Evolutionary conservation across 768 basidiomycete genomes (phyloP), one percentile per base, ranked within the genome.

Genomic region (Phaffia australis): DNA sequence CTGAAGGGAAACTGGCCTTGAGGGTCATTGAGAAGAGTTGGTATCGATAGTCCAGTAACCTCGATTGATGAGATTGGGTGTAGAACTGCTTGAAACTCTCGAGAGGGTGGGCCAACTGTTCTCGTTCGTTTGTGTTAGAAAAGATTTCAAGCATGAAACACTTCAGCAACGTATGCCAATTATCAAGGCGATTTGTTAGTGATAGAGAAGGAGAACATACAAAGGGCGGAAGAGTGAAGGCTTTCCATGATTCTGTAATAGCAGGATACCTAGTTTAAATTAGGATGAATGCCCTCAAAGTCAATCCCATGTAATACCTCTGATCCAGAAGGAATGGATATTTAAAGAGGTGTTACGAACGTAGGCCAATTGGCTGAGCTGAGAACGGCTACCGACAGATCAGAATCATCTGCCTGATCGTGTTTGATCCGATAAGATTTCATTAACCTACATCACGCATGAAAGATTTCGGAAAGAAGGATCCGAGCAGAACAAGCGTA

Each of bases 31-130:
- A 90, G 8, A 88, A 92, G 1, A 98, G 82, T 0, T 85, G 82
- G 73, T 90, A 89, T 73, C 89, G 83, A 89, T 89, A 97, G 56
- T 84, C 82, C 8, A 99, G 80, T 61, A 83, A 83, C 55, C 85
- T 84, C 0, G 85, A 85, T 52, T 83, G 79, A 76, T 95, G 91
- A 70, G 86, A 87, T 2, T 74, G 77, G 71, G 86, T 84, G 79
- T 99, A 98, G 75, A 87, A 92, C 0, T 73, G 72, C 0, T 79
- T 75, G 73, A 85, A 99, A 1, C 77, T 76, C 16, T 78, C 78
- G 51, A 98, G 76, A 70, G 69, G 14, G 69, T 57, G 25, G 47
- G 60, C 35, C 73, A 73, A 32, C 63, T 27, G 30, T 32, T 35
- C 46, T 29, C 14, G 35, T 25, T 54, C 30, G 46, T 29, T 48